Evolutionary conservation across 225 moss, liverwort and hornwort genomes (phyloP), one percentile per base, ranked within the genome.

Genomic region (Takakia lepidozioides): DNA sequence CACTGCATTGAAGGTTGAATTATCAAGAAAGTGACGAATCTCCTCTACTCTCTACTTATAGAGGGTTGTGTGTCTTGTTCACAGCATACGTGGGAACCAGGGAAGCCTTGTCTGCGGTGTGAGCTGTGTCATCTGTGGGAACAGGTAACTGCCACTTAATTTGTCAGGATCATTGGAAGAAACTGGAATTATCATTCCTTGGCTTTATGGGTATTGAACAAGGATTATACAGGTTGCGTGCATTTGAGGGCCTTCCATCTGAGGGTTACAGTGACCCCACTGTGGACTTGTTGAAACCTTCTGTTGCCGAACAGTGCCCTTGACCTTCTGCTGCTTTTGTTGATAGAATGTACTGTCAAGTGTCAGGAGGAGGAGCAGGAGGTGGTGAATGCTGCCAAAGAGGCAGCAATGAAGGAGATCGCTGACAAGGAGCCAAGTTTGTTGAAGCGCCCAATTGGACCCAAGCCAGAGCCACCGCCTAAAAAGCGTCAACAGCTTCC

Each of bases 351-450:
- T 3, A n/a, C n/a, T n/a, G 7, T 57, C n/a, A n/a, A n/a, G 20
- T 1, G 16, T 25, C 68, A 88, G 88, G 88, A 88, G 66, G 73
- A 76, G 44, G 88, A 82, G 53, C 60, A 75, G 51, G 75, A 69
- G 53, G 57, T 88, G 17, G 76, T 82, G 1, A 76, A 68, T 32
- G 82, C 63, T 25, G 88, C 76, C 10, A 79, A 76, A 50, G 73
- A 79, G 63, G 76, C 79, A 3, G 88, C 88, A 3, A 72, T 88
- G 62, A 54, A 72, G 62, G 82, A 88, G 42, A 59, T 82, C 43
- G 75, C 70, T 40, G 46, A 64, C 40, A 57, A 85, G 6, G 82
- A 85, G 24, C 85, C 73, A 7, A 60, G 54, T 59, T 21, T 88
- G 4, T 65, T 82, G 4, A 85, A 79, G 51, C 71, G 85, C 34